These are phyloP conservation scores for Phaeodactylum tricornutum DNA, from an alignment of 108 stramenopile genomes.

Conservation along the genomic window DNA sequence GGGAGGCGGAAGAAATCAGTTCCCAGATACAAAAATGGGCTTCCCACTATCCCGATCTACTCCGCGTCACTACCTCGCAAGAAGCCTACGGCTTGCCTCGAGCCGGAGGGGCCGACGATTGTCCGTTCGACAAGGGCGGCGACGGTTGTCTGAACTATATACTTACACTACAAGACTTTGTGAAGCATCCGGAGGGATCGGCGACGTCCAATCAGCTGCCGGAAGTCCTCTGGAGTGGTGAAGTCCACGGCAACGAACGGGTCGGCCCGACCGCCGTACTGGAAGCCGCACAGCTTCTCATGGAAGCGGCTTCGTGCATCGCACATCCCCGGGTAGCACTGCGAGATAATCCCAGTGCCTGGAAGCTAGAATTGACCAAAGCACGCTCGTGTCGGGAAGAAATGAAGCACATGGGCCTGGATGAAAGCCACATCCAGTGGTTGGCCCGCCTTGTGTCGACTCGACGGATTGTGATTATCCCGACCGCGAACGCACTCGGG, in stretches of 20 bases:
- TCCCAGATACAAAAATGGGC: slow-evolving; percentile 22
- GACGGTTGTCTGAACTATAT: slow-evolving; percentile 73
- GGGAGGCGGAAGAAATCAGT: slow-evolving; percentile 21
- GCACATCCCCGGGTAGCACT: slow-evolving; percentile 24
- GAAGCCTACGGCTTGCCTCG: slow-evolving; percentile 58
- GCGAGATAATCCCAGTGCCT: not conserved
- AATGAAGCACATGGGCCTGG: slow-evolving; percentile 35
- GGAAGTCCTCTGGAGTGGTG: slow-evolving; percentile 92
- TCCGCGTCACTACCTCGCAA: slow-evolving; percentile 57
- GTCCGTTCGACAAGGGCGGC: slow-evolving; percentile 27
- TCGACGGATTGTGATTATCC: slow-evolving; percentile 72
- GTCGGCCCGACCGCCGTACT: slow-evolving; percentile 77
- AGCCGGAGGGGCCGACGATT: slow-evolving; percentile 45
- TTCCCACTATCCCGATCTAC: slow-evolving; percentile 46
- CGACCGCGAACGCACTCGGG: slow-evolving; percentile 77
- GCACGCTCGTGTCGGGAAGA: slow-evolving; percentile 38
- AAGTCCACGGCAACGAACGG: slow-evolving; percentile 92
- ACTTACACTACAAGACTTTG: slow-evolving; percentile 63
- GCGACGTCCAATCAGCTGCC: slow-evolving; percentile 48
- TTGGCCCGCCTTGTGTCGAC: slow-evolving; percentile 73
- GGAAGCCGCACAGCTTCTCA: slow-evolving; percentile 29
- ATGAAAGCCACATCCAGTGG: slow-evolving; percentile 57
- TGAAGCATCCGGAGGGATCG: slow-evolving; percentile 55
- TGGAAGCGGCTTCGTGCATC: slow-evolving; percentile 70
- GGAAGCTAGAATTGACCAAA: slow-evolving; percentile 7